Evolutionary conservation across 2,329 filamentous ascomycete species (phyloP), one percentile per base, ranked within the genome.

Genomic region (Harringtonia lauricola): DNA sequence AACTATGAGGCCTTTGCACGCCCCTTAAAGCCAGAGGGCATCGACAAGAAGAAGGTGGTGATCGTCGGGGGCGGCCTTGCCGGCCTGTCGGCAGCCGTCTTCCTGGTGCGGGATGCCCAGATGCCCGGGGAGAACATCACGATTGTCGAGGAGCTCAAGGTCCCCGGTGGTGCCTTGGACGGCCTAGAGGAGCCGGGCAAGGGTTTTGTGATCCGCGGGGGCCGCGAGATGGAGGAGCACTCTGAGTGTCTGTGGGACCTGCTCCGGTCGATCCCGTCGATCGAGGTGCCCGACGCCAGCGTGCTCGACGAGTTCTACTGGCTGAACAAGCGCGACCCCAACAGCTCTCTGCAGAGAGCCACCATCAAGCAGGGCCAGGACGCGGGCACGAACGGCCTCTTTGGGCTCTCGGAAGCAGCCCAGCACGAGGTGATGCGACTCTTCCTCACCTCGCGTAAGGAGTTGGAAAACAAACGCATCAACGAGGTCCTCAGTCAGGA

Each of bases 51-150:
- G 29, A 44, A 39, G 36, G 59, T 54, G 37, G 63, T 55, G 54
- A 58, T 64, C 21, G 51, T 64, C 9, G 61, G 61, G 24, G 55
- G 56, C 6, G 60, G 61, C 18, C 55, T 63, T 8, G 54, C 60
- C 1, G 57, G 59, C 0, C 51, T 64, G 18, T 56, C 62, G 15
- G 54, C 61, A 7, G 57, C 59, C n/a, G 57, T 58, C 15, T 56
- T 63, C 45, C 53, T 63, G 10, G 53, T 64, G 18, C 49, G 54
- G 30, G 60, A 63, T 46, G 59, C 54, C 17, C 54, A 57, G 35
- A 53, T 63, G 35, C 57, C 58, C 0, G 54, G 60, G 0, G 46
- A 51, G 12, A 55, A 55, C 34, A 58, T 64, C 44, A 60, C 59
- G 26, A 56, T 64, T 22, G 48, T 63, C 35, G 61, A 63, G 43